Percentiles rank a stretch among this genome's conserved stretches.
Conservation (phyloP, 2,329 filamentous ascomycete genomes). For the Colletotrichum nymphaeae region DNA sequence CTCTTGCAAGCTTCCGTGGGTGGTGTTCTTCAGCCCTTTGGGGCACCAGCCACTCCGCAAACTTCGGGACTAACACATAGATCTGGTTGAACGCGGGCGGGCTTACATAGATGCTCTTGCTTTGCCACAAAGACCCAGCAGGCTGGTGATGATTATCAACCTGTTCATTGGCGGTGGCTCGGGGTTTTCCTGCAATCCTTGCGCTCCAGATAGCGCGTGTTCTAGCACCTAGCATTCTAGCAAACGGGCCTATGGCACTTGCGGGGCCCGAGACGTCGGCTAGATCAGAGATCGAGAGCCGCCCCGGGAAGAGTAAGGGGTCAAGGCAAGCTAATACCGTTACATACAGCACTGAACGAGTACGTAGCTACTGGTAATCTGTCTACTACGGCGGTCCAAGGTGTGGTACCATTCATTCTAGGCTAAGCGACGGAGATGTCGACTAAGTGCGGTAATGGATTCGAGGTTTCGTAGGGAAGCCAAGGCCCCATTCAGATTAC, state of each 20-base stretch:
- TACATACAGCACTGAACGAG: background rate
- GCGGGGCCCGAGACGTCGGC: slow-evolving; percentile 30
- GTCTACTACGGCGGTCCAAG: slow-evolving; percentile 9
- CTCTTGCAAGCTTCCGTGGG: background rate
- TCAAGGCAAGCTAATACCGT: background rate
- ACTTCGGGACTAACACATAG: background rate
- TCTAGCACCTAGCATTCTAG: slow-evolving; percentile 4
- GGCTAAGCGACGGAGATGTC: slow-evolving; percentile 27
- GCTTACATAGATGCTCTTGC: background rate
- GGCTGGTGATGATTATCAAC: background rate
- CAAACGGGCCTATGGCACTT: slow-evolving; percentile 19
- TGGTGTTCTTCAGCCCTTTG: background rate
- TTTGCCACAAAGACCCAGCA: background rate
- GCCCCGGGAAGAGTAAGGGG: slow-evolving; percentile 15
- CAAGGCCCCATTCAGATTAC: slow-evolving; percentile 25
- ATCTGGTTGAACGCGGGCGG: background rate
- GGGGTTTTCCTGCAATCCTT: background rate
- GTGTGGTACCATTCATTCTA: slow-evolving; percentile 1
- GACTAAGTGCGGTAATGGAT: slow-evolving; percentile 31
- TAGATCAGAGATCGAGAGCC: slow-evolving; percentile 36
- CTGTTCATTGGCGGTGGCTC: background rate
- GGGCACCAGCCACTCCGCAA: background rate
- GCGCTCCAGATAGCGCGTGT: background rate
- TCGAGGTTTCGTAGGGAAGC: slow-evolving; percentile 28
- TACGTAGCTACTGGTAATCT: background rate